phyloP scores from a whole-genome alignment of 306 rosid genomes.

The Cyclanthera cordifolia region DNA sequence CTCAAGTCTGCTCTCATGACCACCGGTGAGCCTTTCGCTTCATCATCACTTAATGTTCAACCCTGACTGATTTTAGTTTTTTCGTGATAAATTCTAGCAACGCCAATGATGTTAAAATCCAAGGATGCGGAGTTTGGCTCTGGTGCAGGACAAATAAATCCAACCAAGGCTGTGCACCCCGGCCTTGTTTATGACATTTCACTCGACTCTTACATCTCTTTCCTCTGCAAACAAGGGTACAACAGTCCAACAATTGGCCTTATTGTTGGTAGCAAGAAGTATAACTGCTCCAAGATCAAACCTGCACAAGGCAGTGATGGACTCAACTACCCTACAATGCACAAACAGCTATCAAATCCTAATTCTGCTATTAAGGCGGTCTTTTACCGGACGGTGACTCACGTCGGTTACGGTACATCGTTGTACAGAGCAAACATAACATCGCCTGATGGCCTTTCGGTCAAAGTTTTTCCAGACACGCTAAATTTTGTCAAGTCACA shows the following conservation, averaged over 20 bases:
- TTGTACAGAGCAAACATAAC: constrained; percentile 49
- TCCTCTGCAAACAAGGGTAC: constrained; percentile 62
- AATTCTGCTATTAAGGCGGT: constrained; percentile 30
- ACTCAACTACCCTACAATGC: constrained; percentile 77
- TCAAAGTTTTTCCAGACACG: constrained; percentile 42
- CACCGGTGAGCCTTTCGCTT: constrained; percentile 34
- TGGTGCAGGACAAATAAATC: constrained; percentile 74
- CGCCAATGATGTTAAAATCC: constrained; percentile 34
- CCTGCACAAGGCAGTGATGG: constrained; percentile 51
- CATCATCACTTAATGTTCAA: neutral
- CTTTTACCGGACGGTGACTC: constrained; percentile 46
- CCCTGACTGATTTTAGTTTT: neutral
- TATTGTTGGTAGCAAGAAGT: constrained; percentile 28
- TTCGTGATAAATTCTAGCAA: constrained; percentile 30
- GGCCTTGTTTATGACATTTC: constrained; percentile 64
- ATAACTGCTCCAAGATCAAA: constrained; percentile 29
- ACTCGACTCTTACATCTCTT: constrained; percentile 32
- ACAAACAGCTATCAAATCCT: constrained; percentile 19
- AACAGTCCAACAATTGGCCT: constrained; percentile 35
- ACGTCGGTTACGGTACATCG: constrained; percentile 43
- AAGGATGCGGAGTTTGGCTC: constrained; percentile 33
- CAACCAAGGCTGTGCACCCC: constrained; percentile 49
- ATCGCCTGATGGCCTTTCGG: constrained; percentile 29
- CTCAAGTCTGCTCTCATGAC: constrained; percentile 96
- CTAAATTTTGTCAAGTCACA: constrained; percentile 28